A percentile compares a stretch with the other conserved stretches of the same genome.
phyloP scores from a whole-genome alignment of 208 protist species.

The Leishmania turanica region DNA sequence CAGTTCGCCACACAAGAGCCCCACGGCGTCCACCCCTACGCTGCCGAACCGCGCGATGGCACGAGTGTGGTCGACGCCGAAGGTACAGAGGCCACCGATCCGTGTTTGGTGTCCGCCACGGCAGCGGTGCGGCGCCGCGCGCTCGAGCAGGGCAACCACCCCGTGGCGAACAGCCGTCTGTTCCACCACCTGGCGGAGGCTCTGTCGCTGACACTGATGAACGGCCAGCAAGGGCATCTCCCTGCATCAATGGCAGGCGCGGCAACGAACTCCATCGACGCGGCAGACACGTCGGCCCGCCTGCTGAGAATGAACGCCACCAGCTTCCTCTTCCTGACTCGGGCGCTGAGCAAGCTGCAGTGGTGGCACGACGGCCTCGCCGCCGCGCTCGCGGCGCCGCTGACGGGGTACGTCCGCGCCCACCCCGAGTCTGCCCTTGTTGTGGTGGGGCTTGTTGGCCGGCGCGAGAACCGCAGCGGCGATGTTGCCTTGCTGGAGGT shows the following conservation, averaged over 20 bases:
- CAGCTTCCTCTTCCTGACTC: constrained; percentile 65
- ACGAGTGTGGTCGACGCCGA: background rate
- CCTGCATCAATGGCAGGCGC: background rate
- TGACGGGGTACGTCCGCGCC: constrained; percentile 43
- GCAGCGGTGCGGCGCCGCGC: background rate
- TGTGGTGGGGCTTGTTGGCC: constrained; percentile 54
- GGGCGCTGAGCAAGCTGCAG: constrained; percentile 60
- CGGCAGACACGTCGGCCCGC: constrained; percentile 27
- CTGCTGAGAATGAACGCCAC: constrained; percentile 27
- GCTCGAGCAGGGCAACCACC: constrained; percentile 23
- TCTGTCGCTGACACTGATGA: constrained; percentile 30
- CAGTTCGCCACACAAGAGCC: background rate
- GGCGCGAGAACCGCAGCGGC: constrained; percentile 45
- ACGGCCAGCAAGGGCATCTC: background rate
- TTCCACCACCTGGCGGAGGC: constrained; percentile 35
- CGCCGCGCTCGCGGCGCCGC: constrained; percentile 40
- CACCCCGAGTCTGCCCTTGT: constrained; percentile 57
- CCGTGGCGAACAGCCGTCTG: constrained; percentile 45
- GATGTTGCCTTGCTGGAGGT: constrained; percentile 38
- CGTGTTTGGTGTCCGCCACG: background rate
- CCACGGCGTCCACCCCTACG: background rate
- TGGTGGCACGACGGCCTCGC: constrained; percentile 45
- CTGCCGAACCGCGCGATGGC: background rate
- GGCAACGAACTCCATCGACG: background rate
- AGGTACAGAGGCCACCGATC: background rate